Base-by-base conservation (phyloP, 352 stramenopile species). In the Phytopythium delawarense region DNA sequence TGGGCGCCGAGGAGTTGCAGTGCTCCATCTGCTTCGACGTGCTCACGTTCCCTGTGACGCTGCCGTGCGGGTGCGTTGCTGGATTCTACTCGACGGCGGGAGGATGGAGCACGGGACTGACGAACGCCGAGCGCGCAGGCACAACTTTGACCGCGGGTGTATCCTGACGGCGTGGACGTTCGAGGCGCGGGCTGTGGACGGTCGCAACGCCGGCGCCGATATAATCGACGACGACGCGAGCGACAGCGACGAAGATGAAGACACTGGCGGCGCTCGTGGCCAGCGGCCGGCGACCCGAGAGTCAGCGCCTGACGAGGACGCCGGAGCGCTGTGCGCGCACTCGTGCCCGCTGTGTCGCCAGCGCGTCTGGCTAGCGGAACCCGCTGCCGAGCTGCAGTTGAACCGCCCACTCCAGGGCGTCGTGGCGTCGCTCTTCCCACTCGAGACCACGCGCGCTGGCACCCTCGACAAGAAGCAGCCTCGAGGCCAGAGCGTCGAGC, bases 21-120 rank as follows among this genome's bases (percentile, higher is more conserved):
- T 92, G 84, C 60, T 78, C 81, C 21, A 92, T 92, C 52, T 92
- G 84, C 79, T 88, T 89, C 59, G 84, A 92, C 57, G 74, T 90
- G 30, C 63, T 92, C 20, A 74, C 76, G 63, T 92, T 88, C 56
- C 84, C 84, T 12, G 80, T 90, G 37, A 91, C 84, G 39, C 66
- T 92, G 21, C 70, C 78, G 12, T 92, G 84, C 71, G 84, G 84
- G 84, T 88, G 65, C 65, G 50, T 40, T 7, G n/a, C 11, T 4
- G n/a, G 4, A 30, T 2, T 56, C 23, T 39, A 7, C 2, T 44
- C 23, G 37, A 23, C 21, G 28, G 55, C 21, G 30, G 46, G 57
- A n/a, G 28, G 25, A 49, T 32, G 30, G 1, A 7, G 20, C 50
- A 7, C 7, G 39, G 11, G 3, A 16, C 23, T 35, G 56, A 18